Conservation (phyloP, 2,329 filamentous ascomycete species). For the Diaporthe ilicicola region DNA sequence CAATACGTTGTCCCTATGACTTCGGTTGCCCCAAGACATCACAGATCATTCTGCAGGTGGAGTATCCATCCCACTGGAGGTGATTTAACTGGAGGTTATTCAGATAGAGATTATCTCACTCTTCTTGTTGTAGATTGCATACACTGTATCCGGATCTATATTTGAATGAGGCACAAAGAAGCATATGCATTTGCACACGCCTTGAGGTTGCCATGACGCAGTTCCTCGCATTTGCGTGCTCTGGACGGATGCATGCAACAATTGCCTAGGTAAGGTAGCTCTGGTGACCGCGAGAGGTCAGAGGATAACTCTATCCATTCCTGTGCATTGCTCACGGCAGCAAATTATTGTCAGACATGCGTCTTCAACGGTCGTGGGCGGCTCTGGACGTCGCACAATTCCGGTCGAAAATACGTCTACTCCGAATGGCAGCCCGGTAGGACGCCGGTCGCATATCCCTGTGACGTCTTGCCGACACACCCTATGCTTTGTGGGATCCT, state of each 20-base stretch:
- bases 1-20: too few relatives aligned
- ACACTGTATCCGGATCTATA: too few relatives aligned
- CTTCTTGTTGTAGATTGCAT: too few relatives aligned
- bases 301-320: not conserved
- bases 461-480: slow-evolving; percentile 33
- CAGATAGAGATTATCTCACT: too few relatives aligned
- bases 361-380: not conserved
- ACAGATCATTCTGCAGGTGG: too few relatives aligned
- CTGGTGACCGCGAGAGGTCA: not conserved
- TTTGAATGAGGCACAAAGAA: too few relatives aligned
- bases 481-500: not conserved
- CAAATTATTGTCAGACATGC: not conserved
- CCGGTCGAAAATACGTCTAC: slow-evolving; percentile 33
- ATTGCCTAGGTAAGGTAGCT: too few relatives aligned
- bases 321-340: not conserved
- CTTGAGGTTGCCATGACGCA: not conserved
- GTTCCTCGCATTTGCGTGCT: not conserved
- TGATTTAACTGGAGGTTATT: too few relatives aligned
- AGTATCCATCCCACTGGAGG: too few relatives aligned
- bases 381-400: slow-evolving; percentile 13
- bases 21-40: too few relatives aligned
- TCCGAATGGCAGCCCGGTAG: slow-evolving; percentile 18
- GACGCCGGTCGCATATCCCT: not conserved
- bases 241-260: too few relatives aligned
- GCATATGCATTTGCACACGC: too few relatives aligned